Evolutionary conservation across 768 basidiomycete genomes (phyloP), one percentile per base, ranked within the genome.

Genomic region (Neoboletus subvelutipes): DNA sequence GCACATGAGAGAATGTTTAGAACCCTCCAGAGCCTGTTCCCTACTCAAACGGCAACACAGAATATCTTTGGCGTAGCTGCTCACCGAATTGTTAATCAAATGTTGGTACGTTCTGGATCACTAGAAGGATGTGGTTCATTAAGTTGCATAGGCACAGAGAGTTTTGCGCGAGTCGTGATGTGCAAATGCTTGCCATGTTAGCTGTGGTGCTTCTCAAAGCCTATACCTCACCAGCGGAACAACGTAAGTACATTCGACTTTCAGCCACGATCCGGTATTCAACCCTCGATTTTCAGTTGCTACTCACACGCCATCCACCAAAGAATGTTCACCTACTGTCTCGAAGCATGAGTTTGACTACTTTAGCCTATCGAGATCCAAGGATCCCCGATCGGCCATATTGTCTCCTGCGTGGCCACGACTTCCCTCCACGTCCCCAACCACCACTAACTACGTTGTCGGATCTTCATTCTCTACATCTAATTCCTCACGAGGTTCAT

Each of bases 121-220:
- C 47, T n/a, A 37, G 17, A 33, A 31, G 36, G 40, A 52, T 31
- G 26, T 24, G 15, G 22, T 58, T 59, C 9, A 58, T 51, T 20
- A 4, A 56, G 29, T 36, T 56, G 7, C 26, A 18, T 45, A 84
- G 83, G 59, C 77, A 82, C 36, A 55, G 61, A 4, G 76, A 81
- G 55, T 72, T 81, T 31, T 69, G 74, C 15, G 63, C 59, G 8
- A 76, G 74, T 34, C 90, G 83, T 64, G 90, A 94, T 63, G 69
- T 92, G 1, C 90, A 93, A 64, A 86, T 91, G 85, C 76, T 94
- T 17, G 90, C 88, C 0, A 91, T 94, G 83, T 58, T 91, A 4
- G 78, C 89, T 0, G 75, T 83, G 47, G 70, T 91, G n/a, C 72
- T 92, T 3, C 75, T 92, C 3, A 85, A 86, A 64, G 79, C 67